Evolutionary conservation across 768 basidiomycete species (phyloP), one percentile per base, ranked within the genome.

Genomic region (Suillus fuscotomentosus): DNA sequence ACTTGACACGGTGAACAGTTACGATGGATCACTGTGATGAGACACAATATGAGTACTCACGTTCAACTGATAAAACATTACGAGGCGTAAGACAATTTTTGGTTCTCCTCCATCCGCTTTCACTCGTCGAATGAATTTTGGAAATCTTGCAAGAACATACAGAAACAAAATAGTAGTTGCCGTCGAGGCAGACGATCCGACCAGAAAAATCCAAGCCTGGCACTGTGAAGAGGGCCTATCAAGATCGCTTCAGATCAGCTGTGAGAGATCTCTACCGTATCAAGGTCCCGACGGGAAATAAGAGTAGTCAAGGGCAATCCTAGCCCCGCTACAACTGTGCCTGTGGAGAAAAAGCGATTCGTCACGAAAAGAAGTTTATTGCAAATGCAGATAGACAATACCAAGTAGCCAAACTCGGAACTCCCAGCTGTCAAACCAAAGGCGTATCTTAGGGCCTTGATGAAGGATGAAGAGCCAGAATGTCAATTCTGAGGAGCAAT

Each of bases 391-490:
- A 53, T 9, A 51, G 39, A 38, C 20, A 76, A 39, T 72, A 91
- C 91, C 88, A 53, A 85, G 71, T 63, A 82, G 86, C 92, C 92
- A 94, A 20, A 84, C 71, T 51, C 82, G 82, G 73, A 88, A 94
- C 74, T 94, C 91, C 84, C 86, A 87, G 72, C 91, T 91, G 27
- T 84, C 78, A 74, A 94, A 94, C 92, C 92, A 94, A 39, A 86
- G 80, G 4, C 87, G 84, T 70, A 87, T 85, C 51, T 80, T 77
- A 0, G 89, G 88, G 4, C 89, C 88, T 76, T 93, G 92, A 67
- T 92, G 85, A 38, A 92, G 82, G 24, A 94, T 82, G 73, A 94
- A 94, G 36, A 94, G 71, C 92, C 92, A 94, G 70, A 93, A 94
- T 0, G 87, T 80, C 15, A 94, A 81, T 72, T 92, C 91, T 92